phyloP scores from a whole-genome alignment of 257 asterid species.

The Gentiana macrophylla region DNA sequence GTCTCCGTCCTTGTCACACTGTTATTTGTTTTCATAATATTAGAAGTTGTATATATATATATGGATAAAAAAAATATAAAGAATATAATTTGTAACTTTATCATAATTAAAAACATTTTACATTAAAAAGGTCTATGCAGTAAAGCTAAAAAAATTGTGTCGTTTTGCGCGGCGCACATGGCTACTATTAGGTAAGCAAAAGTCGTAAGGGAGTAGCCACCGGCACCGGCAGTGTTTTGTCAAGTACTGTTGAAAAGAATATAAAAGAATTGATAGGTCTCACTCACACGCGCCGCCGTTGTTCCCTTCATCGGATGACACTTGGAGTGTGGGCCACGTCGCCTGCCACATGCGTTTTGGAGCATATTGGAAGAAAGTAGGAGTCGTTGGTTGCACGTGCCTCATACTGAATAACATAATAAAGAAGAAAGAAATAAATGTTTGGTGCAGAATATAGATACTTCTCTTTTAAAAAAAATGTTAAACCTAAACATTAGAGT shows the following conservation, averaged over 20 bases:
- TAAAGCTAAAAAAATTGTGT: neutral
- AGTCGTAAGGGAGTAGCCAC: conserved; percentile 12
- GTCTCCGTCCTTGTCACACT: no score
- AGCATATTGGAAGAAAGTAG: neutral
- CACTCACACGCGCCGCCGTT: conserved; percentile 20
- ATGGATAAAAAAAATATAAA: no score
- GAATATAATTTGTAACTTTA: no score
- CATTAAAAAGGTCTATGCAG: no score
- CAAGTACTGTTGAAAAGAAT: conserved; percentile 1
- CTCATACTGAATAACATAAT: neutral
- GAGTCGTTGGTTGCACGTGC: conserved; percentile 17
- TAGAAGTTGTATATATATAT: no score
- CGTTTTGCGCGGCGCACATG: conserved; percentile 25
- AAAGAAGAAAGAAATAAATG: neutral
- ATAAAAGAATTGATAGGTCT: neutral
- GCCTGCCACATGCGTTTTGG: conserved; percentile 19
- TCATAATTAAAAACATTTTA: no score
- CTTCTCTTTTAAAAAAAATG: no score
- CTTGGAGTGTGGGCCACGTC: conserved; percentile 15
- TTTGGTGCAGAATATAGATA: no score
- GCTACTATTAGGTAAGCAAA: conserved; percentile 9
- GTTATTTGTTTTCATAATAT: no score
- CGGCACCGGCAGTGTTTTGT: neutral
- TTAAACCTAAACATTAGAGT: no score
- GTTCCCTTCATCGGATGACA: conserved; percentile 18